These are phyloP conservation scores for Logfia minima DNA, from an alignment of 129 eudicot genomes.

Conservation along the genomic window DNA sequence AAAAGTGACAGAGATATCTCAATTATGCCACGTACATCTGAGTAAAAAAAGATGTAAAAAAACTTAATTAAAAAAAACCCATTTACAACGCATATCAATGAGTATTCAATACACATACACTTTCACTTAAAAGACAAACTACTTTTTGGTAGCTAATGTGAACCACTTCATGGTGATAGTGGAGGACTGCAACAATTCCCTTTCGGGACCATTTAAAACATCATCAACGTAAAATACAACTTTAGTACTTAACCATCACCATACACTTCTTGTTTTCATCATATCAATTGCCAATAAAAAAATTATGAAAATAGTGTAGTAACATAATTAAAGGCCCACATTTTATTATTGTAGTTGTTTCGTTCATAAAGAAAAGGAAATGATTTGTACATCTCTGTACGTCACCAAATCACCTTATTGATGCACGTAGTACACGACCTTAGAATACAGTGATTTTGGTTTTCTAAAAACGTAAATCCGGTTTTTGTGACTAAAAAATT, in stretches of 20 bases:
- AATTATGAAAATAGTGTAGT: neutral
- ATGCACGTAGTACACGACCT: neutral
- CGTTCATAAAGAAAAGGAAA: too few species aligned
- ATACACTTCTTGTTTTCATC: conserved; percentile 1
- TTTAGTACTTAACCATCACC: neutral
- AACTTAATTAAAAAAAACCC: too few species aligned
- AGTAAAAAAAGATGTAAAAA: too few species aligned
- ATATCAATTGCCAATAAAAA: neutral
- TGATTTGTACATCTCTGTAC: too few species aligned
- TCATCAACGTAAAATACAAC: conserved; percentile 31
- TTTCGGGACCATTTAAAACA: conserved; percentile 24
- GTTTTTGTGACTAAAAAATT: conserved; percentile 10
- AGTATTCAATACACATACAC: neutral
- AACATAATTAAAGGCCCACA: neutral
- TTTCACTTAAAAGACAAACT: conserved; percentile 1
- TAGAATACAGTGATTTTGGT: too few species aligned
- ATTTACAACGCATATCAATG: too few species aligned
- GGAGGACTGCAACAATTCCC: conserved; percentile 33
- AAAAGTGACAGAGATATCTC: too few species aligned
- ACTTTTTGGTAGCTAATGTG: conserved; percentile 22
- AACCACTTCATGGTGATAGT: conserved; percentile 38
- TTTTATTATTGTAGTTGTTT: neutral
- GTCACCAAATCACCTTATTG: neutral
- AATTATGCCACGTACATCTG: too few species aligned
- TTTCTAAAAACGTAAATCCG: neutral